Conservation (phyloP, 495 filamentous ascomycete species). For the Neurospora sp. region DNA sequence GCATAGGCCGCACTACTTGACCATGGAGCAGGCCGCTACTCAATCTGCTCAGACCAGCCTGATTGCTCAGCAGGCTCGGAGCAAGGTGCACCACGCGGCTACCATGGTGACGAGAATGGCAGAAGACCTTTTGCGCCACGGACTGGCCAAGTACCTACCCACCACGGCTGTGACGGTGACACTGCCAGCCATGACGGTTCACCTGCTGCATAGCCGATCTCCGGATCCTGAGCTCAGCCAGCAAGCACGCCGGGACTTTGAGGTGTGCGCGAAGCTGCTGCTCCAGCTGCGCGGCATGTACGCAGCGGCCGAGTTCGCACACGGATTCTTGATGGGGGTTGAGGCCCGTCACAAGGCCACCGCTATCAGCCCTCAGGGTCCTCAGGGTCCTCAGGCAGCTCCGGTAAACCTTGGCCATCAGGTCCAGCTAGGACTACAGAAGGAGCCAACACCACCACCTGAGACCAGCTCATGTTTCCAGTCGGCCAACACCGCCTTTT, state of each 20-base stretch:
- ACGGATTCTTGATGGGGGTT: constrained; percentile 70
- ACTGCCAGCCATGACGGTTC: constrained; percentile 82
- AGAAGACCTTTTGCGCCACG: constrained; percentile 54
- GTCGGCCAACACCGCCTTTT: background rate
- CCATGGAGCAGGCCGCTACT: constrained; percentile 42
- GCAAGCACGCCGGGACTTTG: constrained; percentile 64
- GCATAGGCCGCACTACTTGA: constrained; percentile 78
- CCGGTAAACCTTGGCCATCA: background rate
- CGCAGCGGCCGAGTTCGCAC: constrained; percentile 76
- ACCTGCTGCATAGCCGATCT: constrained; percentile 80
- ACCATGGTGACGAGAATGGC: constrained; percentile 72
- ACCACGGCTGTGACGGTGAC: constrained; percentile 84
- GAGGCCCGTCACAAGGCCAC: background rate
- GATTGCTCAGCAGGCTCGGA: constrained; percentile 66
- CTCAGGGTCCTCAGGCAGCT: background rate
- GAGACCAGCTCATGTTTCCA: background rate
- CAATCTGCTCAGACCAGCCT: constrained; percentile 32
- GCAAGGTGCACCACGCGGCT: constrained; percentile 69
- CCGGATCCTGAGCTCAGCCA: constrained; percentile 56
- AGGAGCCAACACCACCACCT: background rate
- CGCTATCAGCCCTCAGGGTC: background rate
- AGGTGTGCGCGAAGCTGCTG: constrained; percentile 78
- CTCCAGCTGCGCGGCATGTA: constrained; percentile 74
- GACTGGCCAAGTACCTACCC: constrained; percentile 68
- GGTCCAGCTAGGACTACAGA: background rate